Evolutionary conservation across 2,329 filamentous ascomycete species (phyloP), one percentile per base, ranked within the genome.

Genomic region (Fusarium ambrosium): DNA sequence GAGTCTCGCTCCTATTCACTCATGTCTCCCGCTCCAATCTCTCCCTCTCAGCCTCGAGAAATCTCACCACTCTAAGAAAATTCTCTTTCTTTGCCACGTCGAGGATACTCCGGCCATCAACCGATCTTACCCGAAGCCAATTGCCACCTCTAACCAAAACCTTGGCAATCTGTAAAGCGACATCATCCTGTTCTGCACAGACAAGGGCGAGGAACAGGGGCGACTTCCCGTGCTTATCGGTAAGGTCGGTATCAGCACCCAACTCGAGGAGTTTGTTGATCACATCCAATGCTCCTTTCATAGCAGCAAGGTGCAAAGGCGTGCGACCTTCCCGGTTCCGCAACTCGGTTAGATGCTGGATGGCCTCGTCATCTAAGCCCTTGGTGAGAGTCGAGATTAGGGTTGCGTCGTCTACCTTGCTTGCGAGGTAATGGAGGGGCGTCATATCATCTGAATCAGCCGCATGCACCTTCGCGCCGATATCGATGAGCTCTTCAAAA

Each of bases 161-260:
- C 41, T 14, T 14, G 41, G n/a, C 5, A 43, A 43, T 7, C 10
- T 2, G 10, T 5, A 43, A 22, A 22, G 41, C 41, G n/a, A 4
- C 10, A 4, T 22, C 5, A 1, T 43, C 41, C 6, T 2, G 0
- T 14, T 6, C 3, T 6, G 5, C 41, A 6, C n/a, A 3, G 41
- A 1, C 1, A 20, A 43, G n/a, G 41, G n/a, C n/a, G 41, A 3
- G 20, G 6, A 43, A 43, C 11, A 43, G n/a, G 10, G 41, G 41
- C 20, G n/a, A 22, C 20, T 22, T 11, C 41, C 41, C 4, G 13
- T 13, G 37, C 7, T 9, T 7, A 13, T 43, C 20, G n/a, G 6
- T 5, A 4, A 43, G n/a, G n/a, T 14, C n/a, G 20, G 11, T 10
- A 20, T 13, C 10, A 22, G 41, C 41, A 10, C n/a, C 41, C 11